Percentiles rank a stretch among this genome's conserved stretches.
Evolutionary conservation across 2,329 filamentous ascomycete genomes (phyloP).

Genomic region (Calonectria hawksworthii): DNA sequence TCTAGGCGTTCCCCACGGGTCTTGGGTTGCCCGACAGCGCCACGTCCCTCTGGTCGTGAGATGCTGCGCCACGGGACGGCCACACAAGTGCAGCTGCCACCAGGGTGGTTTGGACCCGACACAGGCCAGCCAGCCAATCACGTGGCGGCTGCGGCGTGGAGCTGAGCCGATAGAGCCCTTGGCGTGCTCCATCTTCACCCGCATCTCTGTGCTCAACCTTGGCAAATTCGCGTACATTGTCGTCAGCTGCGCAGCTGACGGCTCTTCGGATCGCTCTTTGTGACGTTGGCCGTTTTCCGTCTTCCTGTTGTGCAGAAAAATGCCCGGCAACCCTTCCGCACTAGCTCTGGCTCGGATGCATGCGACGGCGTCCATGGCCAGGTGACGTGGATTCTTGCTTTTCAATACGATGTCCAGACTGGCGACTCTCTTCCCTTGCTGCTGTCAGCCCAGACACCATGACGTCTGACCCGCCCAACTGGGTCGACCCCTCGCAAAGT

Average conservation of each 20-base stretch:
- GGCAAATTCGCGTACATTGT: conserved; percentile 3
- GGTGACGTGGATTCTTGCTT: conserved; percentile 8
- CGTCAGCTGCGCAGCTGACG: conserved; percentile 20
- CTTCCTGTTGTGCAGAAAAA: background rate
- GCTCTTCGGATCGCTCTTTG: background rate
- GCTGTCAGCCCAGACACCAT: background rate
- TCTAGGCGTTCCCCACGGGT: background rate
- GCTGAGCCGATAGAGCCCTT: conserved; percentile 3
- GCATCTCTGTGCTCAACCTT: background rate
- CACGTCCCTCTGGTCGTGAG: background rate
- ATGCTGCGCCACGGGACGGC: background rate
- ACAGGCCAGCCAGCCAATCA: conserved; percentile 5
- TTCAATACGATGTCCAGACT: background rate
- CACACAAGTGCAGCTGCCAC: background rate
- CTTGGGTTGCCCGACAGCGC: background rate
- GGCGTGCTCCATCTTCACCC: conserved; percentile 12
- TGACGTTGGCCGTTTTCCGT: background rate
- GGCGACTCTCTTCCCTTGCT: background rate
- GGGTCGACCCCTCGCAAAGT: conserved; percentile 5
- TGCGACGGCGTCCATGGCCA: background rate
- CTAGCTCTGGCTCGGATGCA: background rate
- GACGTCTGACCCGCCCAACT: conserved; percentile 8
- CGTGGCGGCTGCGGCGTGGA: background rate
- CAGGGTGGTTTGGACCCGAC: background rate
- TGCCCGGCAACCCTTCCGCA: conserved; percentile 3